A percentile compares a stretch with the other conserved stretches of the same genome.
phyloP scores from a whole-genome alignment of 2,329 filamentous ascomycete genomes.

The Esteya vermicola region DNA sequence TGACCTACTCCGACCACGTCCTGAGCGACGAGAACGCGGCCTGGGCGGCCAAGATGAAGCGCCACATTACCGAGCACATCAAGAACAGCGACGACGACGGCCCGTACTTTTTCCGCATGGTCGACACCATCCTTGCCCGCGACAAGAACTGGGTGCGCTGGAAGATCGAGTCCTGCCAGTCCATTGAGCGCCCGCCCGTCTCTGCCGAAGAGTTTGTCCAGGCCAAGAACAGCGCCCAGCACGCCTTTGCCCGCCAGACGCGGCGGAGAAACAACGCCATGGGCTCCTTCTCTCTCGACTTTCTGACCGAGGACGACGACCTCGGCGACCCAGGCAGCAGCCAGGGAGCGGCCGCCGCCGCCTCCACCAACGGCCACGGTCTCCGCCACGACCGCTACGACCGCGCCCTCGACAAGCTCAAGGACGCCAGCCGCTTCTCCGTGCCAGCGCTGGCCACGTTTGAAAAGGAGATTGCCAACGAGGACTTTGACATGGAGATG shows the following conservation, averaged over 20 bases:
- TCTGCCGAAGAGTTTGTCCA: conserved; percentile 53
- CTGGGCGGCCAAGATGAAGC: conserved; percentile 72
- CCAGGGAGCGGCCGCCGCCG: too few relatives aligned
- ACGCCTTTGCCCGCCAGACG: conserved; percentile 55
- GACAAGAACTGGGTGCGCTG: conserved; percentile 99
- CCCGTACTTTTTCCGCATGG: conserved; percentile 89
- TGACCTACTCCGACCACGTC: conserved; percentile 64
- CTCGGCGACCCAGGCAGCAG: too few relatives aligned
- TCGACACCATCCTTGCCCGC: conserved; percentile 85
- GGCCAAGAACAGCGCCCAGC: conserved; percentile 51
- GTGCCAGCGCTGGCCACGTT: conserved; percentile 59
- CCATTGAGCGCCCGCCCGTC: conserved; percentile 66
- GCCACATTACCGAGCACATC: conserved; percentile 68
- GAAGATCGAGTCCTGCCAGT: conserved; percentile 89
- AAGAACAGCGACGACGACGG: conserved; percentile 63
- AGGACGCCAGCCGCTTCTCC: conserved; percentile 47
- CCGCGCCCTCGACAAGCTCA: conserved; percentile 54
- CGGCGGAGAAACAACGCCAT: conserved; percentile 53
- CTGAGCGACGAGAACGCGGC: conserved; percentile 75
- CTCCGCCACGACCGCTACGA: too few relatives aligned
- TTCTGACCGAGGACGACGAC: conserved; percentile 57
- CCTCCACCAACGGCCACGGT: too few relatives aligned
- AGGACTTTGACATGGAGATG: conserved; percentile 79
- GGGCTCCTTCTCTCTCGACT: conserved; percentile 62
- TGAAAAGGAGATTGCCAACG: conserved; percentile 57